Conservation (phyloP, 2,329 filamentous ascomycete genomes). For the Apiospora kogelbergensis region DNA sequence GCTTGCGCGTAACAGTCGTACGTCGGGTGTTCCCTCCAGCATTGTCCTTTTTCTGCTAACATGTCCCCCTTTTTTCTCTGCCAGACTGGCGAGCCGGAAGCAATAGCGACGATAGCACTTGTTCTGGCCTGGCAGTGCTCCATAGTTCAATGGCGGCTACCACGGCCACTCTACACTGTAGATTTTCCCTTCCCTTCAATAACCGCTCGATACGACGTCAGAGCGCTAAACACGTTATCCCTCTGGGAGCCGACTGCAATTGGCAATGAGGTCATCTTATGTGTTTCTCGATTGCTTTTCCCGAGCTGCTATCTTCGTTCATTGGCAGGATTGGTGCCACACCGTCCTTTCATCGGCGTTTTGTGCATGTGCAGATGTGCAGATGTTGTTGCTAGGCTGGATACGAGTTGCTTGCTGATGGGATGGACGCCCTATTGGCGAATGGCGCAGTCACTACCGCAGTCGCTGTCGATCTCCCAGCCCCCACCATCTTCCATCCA, state of each 20-base stretch:
- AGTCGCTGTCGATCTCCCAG: not conserved
- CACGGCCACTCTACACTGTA: too few species aligned
- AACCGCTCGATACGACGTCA: not conserved
- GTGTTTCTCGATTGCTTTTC: not conserved
- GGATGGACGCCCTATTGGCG: not conserved
- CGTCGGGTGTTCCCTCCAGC: not conserved
- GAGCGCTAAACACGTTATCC: not conserved
- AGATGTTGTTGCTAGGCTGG: not conserved
- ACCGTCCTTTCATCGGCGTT: not conserved
- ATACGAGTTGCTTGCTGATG: not conserved
- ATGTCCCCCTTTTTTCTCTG: not conserved
- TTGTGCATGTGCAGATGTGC: not conserved
- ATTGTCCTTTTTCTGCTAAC: not conserved
- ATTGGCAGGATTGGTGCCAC: not conserved
- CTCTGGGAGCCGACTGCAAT: not conserved
- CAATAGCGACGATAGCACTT: not conserved
- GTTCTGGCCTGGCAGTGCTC: not conserved
- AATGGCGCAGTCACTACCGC: too few species aligned
- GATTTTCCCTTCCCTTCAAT: not conserved
- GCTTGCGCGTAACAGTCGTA: not conserved
- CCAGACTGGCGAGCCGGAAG: not conserved
- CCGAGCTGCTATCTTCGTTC: not conserved
- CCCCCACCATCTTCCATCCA: not conserved
- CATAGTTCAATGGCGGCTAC: not conserved
- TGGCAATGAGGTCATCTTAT: slow-evolving; percentile 1